Percentiles rank a stretch among this genome's conserved stretches.
These are phyloP conservation scores for Wickerhamomyces queroliae DNA, from an alignment of 805 yeast genomes.

Conservation along the genomic window DNA sequence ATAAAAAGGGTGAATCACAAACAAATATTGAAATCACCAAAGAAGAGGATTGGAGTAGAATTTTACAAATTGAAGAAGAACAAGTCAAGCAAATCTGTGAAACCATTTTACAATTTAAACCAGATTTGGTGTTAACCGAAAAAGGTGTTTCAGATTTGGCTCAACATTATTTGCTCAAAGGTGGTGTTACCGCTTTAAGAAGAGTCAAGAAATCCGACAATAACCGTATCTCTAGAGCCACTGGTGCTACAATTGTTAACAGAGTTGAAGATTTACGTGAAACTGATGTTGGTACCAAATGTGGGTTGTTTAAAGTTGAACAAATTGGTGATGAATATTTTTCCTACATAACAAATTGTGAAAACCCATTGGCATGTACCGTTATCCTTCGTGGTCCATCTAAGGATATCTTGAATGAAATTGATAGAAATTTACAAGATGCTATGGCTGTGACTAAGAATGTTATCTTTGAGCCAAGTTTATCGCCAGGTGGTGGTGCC, in stretches of 20 bases:
- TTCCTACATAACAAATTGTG: slow-evolving; percentile 76
- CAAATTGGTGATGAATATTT: slow-evolving; percentile 96
- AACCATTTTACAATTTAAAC: slow-evolving; percentile 75
- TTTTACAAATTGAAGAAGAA: slow-evolving; percentile 95
- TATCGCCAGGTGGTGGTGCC: slow-evolving; percentile 99
- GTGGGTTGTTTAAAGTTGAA: slow-evolving; percentile 91
- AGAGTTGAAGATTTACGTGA: slow-evolving; percentile 93
- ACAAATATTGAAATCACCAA: slow-evolving; percentile 95
- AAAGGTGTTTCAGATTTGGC: slow-evolving; percentile 98
- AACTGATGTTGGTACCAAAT: slow-evolving; percentile 78
- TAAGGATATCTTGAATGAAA: slow-evolving; percentile 91
- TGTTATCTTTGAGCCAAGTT: slow-evolving; percentile 88
- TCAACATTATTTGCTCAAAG: slow-evolving; percentile 91
- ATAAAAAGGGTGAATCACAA: slow-evolving; percentile 98
- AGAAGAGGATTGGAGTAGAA: slow-evolving; percentile 94
- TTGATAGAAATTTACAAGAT: slow-evolving; percentile 95
- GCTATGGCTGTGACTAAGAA: slow-evolving; percentile 98
- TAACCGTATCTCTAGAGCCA: slow-evolving; percentile 93
- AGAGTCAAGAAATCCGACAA: slow-evolving; percentile 94
- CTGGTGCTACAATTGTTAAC: slow-evolving; percentile 96
- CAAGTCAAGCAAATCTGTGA: slow-evolving; percentile 88
- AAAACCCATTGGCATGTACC: slow-evolving; percentile 90
- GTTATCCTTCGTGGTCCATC: slow-evolving; percentile 92
- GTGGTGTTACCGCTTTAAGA: slow-evolving; percentile 88
- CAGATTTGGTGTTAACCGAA: slow-evolving; percentile 93